Base-by-base conservation (phyloP, 2,329 filamentous ascomycete species). In the Immersiporthe knoxdaviesiana region DNA sequence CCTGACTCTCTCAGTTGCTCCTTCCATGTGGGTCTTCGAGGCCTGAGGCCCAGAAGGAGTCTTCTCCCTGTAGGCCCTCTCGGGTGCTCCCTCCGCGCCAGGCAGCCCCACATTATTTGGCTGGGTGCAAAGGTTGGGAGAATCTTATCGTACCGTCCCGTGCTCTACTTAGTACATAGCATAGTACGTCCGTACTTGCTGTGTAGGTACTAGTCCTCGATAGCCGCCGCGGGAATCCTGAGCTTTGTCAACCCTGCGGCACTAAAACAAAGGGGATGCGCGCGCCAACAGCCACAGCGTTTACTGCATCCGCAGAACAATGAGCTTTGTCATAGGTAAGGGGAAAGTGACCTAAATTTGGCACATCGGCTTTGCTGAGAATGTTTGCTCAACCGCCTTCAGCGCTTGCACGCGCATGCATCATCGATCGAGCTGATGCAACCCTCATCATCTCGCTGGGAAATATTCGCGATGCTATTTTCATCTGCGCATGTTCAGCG, bases 381-480 rank as follows among this genome's bases (percentile, higher is more conserved):
- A 61, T 47, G 39, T 35, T 18, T 21, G 16, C 7, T 24, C 52
- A 63, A 41, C 64, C 61, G 18, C 61, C 61, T 63, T 50, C 37
- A 47, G 39, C 61, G 59, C 54, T 63, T 50, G 67, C 70, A 64
- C 39, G 63, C 60, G 67, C 64, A 56, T 41, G 67, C 64, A 56
- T 41, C 60, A 67, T 50, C 30, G 64, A 67, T 44, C 41, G 35
- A 24, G 44, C 60, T 47, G 11, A 54, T 69, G 70, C 65, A 67
- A 58, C 56, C 47, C n/a, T n/a, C n/a, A n/a, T n/a, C 11, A 61
- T 47, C 47, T 41, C n/a, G 61, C 65, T 65, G 54, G n/a, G 7
- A 58, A 16, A 58, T 60, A 68, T 61, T 61, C 68, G 68, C 68
- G 65, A 16, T 35, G 35, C 65, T 71, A 71, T 69, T 69, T 65